phyloP scores from a whole-genome alignment of 1,139 yeast species.

The Yamadazyma aaseri region DNA sequence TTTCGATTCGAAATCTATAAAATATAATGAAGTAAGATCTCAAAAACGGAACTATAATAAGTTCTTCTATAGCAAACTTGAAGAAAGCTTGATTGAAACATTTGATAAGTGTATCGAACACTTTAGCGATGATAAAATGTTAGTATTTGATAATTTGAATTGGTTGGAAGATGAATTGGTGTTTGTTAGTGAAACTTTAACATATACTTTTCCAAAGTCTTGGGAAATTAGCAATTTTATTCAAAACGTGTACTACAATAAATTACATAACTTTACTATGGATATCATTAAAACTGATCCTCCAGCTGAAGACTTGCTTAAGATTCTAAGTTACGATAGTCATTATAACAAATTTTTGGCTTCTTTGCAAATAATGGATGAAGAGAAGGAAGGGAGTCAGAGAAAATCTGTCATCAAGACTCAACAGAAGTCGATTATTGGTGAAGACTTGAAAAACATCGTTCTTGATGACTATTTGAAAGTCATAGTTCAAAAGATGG shows the following conservation, averaged over 20 bases:
- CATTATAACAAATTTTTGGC: constrained; percentile 49
- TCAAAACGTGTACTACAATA: constrained; percentile 66
- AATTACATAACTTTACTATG: constrained; percentile 61
- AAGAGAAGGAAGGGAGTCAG: constrained; percentile 22
- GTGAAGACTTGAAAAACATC: constrained; percentile 64
- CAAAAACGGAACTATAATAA: constrained; percentile 61
- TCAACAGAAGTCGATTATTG: constrained; percentile 53
- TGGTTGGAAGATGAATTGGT: constrained; percentile 85
- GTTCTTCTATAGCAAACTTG: constrained; percentile 61
- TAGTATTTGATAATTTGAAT: constrained; percentile 66
- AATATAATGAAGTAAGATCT: constrained; percentile 39
- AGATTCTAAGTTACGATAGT: constrained; percentile 72
- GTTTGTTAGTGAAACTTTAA: constrained; percentile 59
- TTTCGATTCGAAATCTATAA: constrained; percentile 19
- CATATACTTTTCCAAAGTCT: constrained; percentile 58
- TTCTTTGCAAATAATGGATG: constrained; percentile 24
- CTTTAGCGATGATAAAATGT: constrained; percentile 52
- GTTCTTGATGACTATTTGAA: constrained; percentile 70
- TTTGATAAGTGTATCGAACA: constrained; percentile 66
- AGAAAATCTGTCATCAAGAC: constrained; percentile 38
- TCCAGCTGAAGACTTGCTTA: constrained; percentile 61
- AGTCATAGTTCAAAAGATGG: constrained; percentile 67
- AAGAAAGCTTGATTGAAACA: constrained; percentile 60
- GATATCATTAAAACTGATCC: constrained; percentile 66
- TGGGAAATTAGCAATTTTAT: constrained; percentile 73